Evolutionary conservation across 2,329 filamentous ascomycete species (phyloP).

Genomic region (Plenodomus tracheiphilus): DNA sequence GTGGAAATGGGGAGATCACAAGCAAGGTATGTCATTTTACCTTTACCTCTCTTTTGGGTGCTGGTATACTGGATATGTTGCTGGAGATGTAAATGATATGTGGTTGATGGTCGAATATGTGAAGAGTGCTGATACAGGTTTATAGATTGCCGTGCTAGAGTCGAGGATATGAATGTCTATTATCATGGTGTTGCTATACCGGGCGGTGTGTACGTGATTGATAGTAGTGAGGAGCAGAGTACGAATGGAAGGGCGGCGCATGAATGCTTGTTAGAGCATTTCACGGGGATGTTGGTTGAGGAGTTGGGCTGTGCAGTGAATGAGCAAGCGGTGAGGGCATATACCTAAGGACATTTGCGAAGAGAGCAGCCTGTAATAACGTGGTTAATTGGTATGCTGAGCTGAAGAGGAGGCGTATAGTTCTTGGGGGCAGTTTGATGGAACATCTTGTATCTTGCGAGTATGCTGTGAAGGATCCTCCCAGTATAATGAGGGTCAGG

Average conservation of each 20-base stretch:
- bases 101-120: no score
- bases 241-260: neutral
- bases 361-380: no score
- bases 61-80: no score
- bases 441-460: no score
- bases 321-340: neutral
- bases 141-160: slow-evolving; percentile 1
- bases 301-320: slow-evolving; percentile 1
- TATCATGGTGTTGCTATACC: slow-evolving; percentile 2
- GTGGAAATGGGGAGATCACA: slow-evolving; percentile 2
- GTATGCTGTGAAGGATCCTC: no score
- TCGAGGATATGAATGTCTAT: slow-evolving; percentile 1
- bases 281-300: neutral
- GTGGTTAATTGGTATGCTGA: no score
- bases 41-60: neutral
- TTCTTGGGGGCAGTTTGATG: no score
- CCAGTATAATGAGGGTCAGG: no score
- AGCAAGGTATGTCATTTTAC: neutral
- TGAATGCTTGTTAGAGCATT: slow-evolving; percentile 3
- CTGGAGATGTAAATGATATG: no score
- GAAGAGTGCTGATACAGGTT: no score
- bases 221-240: slow-evolving; percentile 3
- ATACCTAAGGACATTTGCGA: neutral
- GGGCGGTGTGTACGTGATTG: slow-evolving; percentile 4
- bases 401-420: no score